These are phyloP conservation scores for Mrakia hoshinonis DNA, from an alignment of 768 basidiomycete genomes.

Conservation along the genomic window DNA sequence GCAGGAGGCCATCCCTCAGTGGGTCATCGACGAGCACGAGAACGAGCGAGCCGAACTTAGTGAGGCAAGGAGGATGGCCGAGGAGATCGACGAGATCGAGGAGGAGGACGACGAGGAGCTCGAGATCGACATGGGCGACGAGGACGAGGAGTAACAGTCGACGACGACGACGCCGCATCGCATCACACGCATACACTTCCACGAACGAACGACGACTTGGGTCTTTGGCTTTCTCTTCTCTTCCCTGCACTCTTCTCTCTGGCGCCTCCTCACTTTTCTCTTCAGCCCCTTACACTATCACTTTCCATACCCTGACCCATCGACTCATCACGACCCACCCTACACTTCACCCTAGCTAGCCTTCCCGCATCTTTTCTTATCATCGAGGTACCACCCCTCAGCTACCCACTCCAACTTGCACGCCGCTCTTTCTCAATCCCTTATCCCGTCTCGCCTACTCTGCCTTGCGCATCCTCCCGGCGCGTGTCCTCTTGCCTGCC, in stretches of 20 bases:
- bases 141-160: not conserved
- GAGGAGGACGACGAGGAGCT: constrained; percentile 46
- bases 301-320: not conserved
- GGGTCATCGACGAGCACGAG: constrained; percentile 21
- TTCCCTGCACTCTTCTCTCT: too few relatives aligned
- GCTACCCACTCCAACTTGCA: not conserved
- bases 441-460: too few relatives aligned
- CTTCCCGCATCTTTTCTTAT: not conserved
- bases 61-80: constrained; percentile 29
- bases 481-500: too few relatives aligned
- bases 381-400: not conserved
- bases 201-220: constrained; percentile 2
- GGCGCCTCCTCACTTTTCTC: not conserved
- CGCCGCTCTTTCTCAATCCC: not conserved
- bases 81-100: constrained; percentile 36
- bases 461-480: too few relatives aligned
- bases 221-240: not conserved
- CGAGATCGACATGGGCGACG: constrained; percentile 40
- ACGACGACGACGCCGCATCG: not conserved
- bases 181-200: not conserved
- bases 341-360: too few relatives aligned
- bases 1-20: not conserved
- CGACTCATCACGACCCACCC: too few relatives aligned
- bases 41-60: constrained; percentile 6
- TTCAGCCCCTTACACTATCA: not conserved